These are phyloP conservation scores for Peniophora sp. DNA, from an alignment of 1,284 basidiomycete species.

Conservation along the genomic window DNA sequence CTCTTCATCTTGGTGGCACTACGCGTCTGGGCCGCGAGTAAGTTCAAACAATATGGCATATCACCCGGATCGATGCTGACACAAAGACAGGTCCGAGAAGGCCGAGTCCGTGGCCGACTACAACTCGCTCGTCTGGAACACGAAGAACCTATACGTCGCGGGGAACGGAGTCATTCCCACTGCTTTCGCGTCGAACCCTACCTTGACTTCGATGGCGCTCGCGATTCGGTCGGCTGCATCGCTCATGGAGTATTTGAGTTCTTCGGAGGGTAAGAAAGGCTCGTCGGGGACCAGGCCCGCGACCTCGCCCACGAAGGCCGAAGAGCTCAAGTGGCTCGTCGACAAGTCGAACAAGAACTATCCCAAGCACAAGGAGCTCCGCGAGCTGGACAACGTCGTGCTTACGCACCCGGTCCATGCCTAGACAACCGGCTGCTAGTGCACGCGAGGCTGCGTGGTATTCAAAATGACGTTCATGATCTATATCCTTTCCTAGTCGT, in stretches of 20 bases:
- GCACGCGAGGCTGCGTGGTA: too few species aligned
- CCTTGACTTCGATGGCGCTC: slow-evolving; percentile 15
- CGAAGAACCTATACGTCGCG: slow-evolving; percentile 20
- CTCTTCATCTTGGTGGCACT: slow-evolving; percentile 16
- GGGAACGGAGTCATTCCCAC: slow-evolving; percentile 14
- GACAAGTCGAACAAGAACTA: not conserved
- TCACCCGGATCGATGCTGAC: not conserved
- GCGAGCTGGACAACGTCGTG: not conserved
- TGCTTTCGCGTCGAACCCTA: slow-evolving; percentile 16
- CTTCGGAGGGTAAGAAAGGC: not conserved
- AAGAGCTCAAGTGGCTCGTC: not conserved
- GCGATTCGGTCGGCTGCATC: not conserved
- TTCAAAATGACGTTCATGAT: too few species aligned
- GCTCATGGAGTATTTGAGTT: too few species aligned
- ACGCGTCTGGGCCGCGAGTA: slow-evolving; percentile 9
- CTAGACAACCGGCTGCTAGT: too few species aligned
- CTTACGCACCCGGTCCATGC: too few species aligned
- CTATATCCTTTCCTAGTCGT: too few species aligned
- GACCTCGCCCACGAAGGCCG: not conserved
- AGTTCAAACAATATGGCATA: not conserved
- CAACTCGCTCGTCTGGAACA: slow-evolving; percentile 16
- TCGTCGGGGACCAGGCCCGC: not conserved
- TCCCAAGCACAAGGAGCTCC: not conserved
- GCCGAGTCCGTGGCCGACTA: slow-evolving; percentile 13
- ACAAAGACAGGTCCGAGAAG: slow-evolving; percentile 6